Conservation (phyloP, 75 land plant genomes). For the Pinus albicaulis region DNA sequence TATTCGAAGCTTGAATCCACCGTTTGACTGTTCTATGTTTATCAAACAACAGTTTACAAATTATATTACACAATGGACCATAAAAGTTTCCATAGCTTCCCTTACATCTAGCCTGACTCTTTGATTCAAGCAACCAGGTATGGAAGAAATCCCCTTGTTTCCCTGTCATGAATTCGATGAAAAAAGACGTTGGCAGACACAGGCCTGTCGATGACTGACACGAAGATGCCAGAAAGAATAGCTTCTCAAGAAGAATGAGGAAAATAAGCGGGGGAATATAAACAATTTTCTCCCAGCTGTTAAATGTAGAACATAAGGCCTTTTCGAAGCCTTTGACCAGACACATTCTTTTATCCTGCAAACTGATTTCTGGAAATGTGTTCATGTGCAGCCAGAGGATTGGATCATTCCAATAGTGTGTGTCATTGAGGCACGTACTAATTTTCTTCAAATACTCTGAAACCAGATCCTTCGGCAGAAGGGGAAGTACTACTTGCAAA, state of each 20-base stretch:
- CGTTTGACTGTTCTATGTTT: background rate
- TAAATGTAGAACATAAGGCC: background rate
- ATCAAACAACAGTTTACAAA: background rate
- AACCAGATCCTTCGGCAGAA: background rate
- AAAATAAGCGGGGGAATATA: background rate
- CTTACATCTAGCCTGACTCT: background rate
- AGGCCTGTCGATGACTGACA: background rate
- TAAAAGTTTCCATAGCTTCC: background rate
- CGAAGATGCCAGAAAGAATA: background rate
- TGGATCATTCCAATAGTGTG: background rate
- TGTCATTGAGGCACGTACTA: background rate
- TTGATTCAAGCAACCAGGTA: background rate
- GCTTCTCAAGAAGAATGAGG: background rate
- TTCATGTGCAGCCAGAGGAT: background rate
- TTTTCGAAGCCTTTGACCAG: background rate
- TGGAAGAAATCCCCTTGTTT: background rate
- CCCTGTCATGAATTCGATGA: background rate
- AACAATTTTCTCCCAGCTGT: background rate
- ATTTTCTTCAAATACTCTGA: background rate
- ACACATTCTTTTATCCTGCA: background rate
- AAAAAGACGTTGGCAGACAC: background rate
- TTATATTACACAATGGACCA: background rate
- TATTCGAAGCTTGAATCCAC: background rate
- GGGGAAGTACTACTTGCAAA: background rate
- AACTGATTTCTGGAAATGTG: background rate